Evolutionary conservation across 2,329 filamentous ascomycete species (phyloP).

Genomic region (Rhinocladiella mackenziei): DNA sequence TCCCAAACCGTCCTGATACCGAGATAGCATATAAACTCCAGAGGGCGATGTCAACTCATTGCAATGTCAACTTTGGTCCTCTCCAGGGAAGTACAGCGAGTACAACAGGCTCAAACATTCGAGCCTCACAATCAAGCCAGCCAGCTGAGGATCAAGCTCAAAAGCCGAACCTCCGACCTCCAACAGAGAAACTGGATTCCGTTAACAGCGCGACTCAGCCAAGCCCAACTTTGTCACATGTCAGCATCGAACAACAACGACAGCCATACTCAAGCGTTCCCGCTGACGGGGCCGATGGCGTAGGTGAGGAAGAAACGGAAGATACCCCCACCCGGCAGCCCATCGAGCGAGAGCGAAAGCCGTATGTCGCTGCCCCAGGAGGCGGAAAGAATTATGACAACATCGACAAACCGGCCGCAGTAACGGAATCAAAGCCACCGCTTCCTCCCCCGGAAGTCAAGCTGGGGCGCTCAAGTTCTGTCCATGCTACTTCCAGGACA

Average conservation of each 20-base stretch:
- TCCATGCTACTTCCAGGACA: constrained; percentile 11
- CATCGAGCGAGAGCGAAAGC: constrained; percentile 63
- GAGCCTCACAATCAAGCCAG: constrained; percentile 19
- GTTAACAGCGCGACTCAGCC: constrained; percentile 2
- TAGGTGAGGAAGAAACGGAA: constrained; percentile 41
- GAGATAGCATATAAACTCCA: constrained; percentile 59
- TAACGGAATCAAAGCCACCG: constrained; percentile 11
- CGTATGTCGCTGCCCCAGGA: constrained; percentile 58
- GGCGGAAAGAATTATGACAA: constrained; percentile 53
- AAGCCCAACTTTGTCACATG: constrained; percentile 31
- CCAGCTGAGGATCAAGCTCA: constrained; percentile 21
- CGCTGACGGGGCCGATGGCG: constrained; percentile 18
- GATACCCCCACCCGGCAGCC: constrained; percentile 44
- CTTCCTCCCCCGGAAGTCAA: constrained; percentile 9
- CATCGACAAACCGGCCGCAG: constrained; percentile 29
- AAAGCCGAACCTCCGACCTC: constrained; percentile 28
- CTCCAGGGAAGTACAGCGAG: constrained; percentile 33
- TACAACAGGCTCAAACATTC: constrained; percentile 33
- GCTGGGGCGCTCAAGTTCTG: constrained; percentile 17
- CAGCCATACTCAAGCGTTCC: constrained; percentile 14
- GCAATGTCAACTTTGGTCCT: constrained; percentile 45
- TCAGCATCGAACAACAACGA: constrained; percentile 35
- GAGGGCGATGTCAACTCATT: constrained; percentile 54
- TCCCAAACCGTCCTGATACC: constrained; percentile 59
- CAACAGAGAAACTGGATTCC: constrained; percentile 10